Evolutionary conservation across 495 filamentous ascomycete genomes (phyloP).

Genomic region (Hypoxylon trugodes): DNA sequence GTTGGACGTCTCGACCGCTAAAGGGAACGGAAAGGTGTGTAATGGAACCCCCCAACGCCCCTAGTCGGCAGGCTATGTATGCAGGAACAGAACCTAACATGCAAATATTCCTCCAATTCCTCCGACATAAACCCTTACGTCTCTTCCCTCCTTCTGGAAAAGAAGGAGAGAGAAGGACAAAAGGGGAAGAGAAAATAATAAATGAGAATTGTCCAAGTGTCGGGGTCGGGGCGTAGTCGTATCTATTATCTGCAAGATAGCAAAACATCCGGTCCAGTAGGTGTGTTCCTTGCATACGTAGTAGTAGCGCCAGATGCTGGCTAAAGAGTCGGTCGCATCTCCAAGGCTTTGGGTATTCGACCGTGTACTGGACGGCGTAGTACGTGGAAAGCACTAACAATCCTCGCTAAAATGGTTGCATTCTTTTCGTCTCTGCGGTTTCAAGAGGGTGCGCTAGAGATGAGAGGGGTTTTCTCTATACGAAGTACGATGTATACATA

Average conservation of each 20-base stretch:
- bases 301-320: constrained; percentile 22
- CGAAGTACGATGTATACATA: too few relatives aligned
- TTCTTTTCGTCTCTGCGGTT: constrained; percentile 21
- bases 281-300: constrained; percentile 1
- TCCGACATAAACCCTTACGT: constrained; percentile 23
- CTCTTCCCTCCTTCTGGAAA: constrained; percentile 23
- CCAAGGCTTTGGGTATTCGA: constrained; percentile 17
- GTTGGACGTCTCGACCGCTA: constrained; percentile 15
- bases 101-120: constrained; percentile 36
- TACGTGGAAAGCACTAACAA: constrained; percentile 24
- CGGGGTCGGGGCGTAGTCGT: not conserved
- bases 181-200: too few relatives aligned
- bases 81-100: constrained; percentile 32
- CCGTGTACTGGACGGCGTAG: constrained; percentile 29
- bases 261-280: constrained; percentile 28
- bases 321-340: constrained; percentile 27
- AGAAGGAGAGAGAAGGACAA: constrained; percentile 13
- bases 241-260: constrained; percentile 34
- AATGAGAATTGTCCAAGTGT: too few relatives aligned
- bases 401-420: constrained; percentile 35
- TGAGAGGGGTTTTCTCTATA: too few relatives aligned
- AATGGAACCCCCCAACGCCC: constrained; percentile 25
- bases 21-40: not conserved
- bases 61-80: constrained; percentile 36
- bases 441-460: constrained; percentile 22